Conservation (phyloP, 1,284 basidiomycete species). For the Volvariella surrecta region DNA sequence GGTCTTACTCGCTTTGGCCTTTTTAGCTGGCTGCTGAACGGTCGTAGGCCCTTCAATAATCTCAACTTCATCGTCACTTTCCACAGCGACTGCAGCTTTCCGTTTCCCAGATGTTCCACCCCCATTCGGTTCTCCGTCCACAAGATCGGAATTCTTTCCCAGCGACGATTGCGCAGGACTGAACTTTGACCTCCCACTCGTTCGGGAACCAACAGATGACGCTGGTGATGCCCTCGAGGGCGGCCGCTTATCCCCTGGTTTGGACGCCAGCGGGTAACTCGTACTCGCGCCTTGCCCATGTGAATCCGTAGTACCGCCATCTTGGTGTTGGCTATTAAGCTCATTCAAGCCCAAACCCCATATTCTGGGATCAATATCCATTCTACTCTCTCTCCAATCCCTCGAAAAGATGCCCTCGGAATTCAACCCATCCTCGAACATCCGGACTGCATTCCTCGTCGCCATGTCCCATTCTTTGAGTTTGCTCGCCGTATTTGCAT, state of each 20-base stretch:
- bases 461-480: constrained; percentile 20
- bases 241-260: constrained; percentile 16
- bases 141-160: constrained; percentile 30
- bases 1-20: constrained; percentile 27
- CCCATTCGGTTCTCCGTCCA: constrained; percentile 32
- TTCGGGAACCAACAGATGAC: constrained; percentile 38
- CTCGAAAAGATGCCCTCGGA: constrained; percentile 58
- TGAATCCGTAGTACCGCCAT: constrained; percentile 27
- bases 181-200: constrained; percentile 33
- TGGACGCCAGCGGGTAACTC: constrained; percentile 1
- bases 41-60: constrained; percentile 39
- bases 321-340: constrained; percentile 10
- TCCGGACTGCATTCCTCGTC: constrained; percentile 36
- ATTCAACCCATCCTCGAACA: constrained; percentile 56
- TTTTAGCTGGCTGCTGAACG: constrained; percentile 22
- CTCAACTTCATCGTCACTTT: constrained; percentile 48
- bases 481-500: no score
- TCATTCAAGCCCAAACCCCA: no score
- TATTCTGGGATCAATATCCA: constrained; percentile 22
- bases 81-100: constrained; percentile 26
- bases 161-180: constrained; percentile 33
- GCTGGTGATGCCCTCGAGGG: constrained; percentile 33
- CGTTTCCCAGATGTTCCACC: constrained; percentile 31
- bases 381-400: constrained; percentile 64
- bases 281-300: constrained; percentile 14